These are phyloP conservation scores for Nothophaeocryptopus gaeumannii DNA, from an alignment of 2,329 filamentous ascomycete genomes.

Conservation along the genomic window DNA sequence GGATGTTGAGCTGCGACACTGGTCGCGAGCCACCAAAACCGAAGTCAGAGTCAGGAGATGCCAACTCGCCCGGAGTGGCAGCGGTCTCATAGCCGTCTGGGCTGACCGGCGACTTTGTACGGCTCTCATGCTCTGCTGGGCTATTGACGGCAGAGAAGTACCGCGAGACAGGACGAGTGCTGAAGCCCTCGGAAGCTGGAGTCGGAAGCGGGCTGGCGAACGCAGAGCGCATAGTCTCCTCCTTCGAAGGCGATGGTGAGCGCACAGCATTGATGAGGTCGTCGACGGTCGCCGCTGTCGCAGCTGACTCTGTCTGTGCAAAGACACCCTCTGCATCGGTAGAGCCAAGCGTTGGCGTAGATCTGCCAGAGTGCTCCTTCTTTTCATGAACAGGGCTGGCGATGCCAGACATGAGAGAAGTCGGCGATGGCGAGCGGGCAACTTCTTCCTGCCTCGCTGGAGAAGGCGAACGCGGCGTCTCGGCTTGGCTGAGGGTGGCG, in stretches of 20 bases:
- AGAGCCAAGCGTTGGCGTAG: neutral
- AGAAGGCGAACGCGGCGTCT: slow-evolving; percentile 2
- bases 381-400: neutral
- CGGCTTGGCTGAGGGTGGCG: neutral
- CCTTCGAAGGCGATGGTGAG: neutral
- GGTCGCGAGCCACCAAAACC: neutral
- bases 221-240: slow-evolving; percentile 1
- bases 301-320: neutral
- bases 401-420: neutral
- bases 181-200: neutral
- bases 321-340: slow-evolving; percentile 4
- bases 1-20: slow-evolving; percentile 6
- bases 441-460: neutral
- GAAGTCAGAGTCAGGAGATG: neutral
- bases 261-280: neutral
- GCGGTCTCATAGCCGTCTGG: neutral
- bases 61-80: neutral
- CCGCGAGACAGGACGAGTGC: neutral
- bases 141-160: neutral
- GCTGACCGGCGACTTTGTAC: neutral
- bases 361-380: neutral
- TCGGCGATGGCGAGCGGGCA: neutral
- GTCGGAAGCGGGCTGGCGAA: slow-evolving; percentile 2
- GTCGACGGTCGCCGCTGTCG: too few relatives aligned
- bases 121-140: neutral